These are phyloP conservation scores for Tephrocybe sp. DNA, from an alignment of 768 basidiomycete genomes.

Conservation along the genomic window DNA sequence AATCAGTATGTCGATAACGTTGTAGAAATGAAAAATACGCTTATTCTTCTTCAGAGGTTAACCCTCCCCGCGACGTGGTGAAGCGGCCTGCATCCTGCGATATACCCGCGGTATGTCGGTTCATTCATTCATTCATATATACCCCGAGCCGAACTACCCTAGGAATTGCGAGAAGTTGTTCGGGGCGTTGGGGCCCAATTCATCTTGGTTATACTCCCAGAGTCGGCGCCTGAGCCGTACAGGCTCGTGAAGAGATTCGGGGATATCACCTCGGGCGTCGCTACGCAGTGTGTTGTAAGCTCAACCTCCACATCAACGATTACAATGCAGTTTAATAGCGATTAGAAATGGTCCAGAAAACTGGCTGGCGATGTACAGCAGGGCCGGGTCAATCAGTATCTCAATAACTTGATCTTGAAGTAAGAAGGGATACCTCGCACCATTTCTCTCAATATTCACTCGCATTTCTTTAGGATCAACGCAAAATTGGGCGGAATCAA, in stretches of 20 bases:
- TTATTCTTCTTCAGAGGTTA: too few relatives aligned
- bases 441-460: neutral
- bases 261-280: slow-evolving; percentile 49
- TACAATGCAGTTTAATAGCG: neutral
- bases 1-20: slow-evolving; percentile 14
- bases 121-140: too few relatives aligned
- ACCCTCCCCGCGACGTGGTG: too few relatives aligned
- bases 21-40: too few relatives aligned
- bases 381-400: slow-evolving; percentile 44
- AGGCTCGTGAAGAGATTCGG: slow-evolving; percentile 28
- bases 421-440: slow-evolving; percentile 20
- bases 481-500: slow-evolving; percentile 68
- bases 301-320: neutral
- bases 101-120: too few relatives aligned
- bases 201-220: slow-evolving; percentile 29
- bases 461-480: slow-evolving; percentile 46
- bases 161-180: slow-evolving; percentile 14
- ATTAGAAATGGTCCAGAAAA: slow-evolving; percentile 26
- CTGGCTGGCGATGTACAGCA: slow-evolving; percentile 14
- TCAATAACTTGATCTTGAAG: slow-evolving; percentile 64
- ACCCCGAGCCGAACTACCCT: too few relatives aligned
- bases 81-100: too few relatives aligned
- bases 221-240: slow-evolving; percentile 26
- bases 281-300: slow-evolving; percentile 63
- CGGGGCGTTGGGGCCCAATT: slow-evolving; percentile 13